Evolutionary conservation across 495 filamentous ascomycete genomes (phyloP).

Genomic region (Hypoxylon trugodes): DNA sequence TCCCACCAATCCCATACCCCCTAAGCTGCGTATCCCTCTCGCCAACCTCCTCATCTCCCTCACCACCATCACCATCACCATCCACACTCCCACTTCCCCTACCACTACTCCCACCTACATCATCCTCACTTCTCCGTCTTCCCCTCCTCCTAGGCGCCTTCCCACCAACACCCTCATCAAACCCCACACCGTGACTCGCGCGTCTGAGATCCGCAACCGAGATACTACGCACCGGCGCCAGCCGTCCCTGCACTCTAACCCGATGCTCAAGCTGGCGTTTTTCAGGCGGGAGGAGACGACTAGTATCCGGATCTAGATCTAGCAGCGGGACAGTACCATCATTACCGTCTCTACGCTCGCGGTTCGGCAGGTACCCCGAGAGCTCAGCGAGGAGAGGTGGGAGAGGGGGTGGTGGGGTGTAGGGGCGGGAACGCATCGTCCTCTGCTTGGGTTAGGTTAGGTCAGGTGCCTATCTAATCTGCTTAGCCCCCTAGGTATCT

Average conservation of each 20-base stretch:
- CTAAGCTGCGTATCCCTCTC: conserved; percentile 47
- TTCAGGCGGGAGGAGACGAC: conserved; percentile 46
- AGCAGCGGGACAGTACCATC: conserved; percentile 48
- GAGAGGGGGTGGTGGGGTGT: conserved; percentile 45
- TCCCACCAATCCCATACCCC: conserved; percentile 52
- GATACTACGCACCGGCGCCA: conserved; percentile 47
- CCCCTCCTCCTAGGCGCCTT: conserved; percentile 3
- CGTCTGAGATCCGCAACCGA: conserved; percentile 37
- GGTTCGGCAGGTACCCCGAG: conserved; percentile 59
- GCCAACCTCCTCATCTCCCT: conserved; percentile 6
- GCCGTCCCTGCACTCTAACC: conserved; percentile 49
- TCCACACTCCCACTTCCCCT: conserved; percentile 23
- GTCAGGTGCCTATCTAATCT: no score
- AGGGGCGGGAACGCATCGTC: conserved; percentile 50
- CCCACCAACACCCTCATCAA: conserved; percentile 33
- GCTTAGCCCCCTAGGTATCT: no score
- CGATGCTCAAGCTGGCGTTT: conserved; percentile 41
- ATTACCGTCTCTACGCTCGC: conserved; percentile 44
- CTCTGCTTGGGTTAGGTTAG: no score
- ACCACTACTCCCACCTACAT: conserved; percentile 25
- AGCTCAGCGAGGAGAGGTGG: conserved; percentile 53
- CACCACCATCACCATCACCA: neutral
- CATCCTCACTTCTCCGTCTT: no score
- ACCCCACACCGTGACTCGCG: conserved; percentile 2
- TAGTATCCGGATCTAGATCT: conserved; percentile 53